Evolutionary conservation across 1,284 basidiomycete species (phyloP).

Genomic region (Rhizopogon parksii): DNA sequence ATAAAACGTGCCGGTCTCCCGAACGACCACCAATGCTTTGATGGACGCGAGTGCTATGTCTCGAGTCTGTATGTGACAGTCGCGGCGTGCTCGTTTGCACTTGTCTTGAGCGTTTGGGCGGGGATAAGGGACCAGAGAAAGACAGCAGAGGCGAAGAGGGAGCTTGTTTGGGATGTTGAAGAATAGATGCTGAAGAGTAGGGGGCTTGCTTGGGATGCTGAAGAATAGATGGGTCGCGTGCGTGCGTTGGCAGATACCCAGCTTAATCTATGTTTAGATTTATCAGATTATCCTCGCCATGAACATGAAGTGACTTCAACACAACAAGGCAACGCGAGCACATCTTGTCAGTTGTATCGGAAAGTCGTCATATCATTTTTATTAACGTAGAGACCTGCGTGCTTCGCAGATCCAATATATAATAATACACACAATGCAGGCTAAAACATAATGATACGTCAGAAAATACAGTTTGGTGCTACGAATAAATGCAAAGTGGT

Average conservation of each 20-base stretch:
- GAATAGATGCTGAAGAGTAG: neutral
- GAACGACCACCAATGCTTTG: conserved; percentile 36
- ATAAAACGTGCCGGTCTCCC: conserved; percentile 21
- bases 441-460: neutral
- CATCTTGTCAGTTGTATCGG: too few relatives aligned
- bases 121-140: conserved; percentile 32
- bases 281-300: neutral
- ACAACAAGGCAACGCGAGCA: neutral
- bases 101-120: conserved; percentile 38
- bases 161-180: neutral
- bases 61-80: conserved; percentile 40
- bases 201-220: neutral
- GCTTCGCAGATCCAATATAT: neutral
- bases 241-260: neutral
- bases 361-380: too few relatives aligned
- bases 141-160: conserved; percentile 12
- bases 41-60: conserved; percentile 41
- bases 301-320: neutral
- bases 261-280: neutral
- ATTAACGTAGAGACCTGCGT: too few relatives aligned
- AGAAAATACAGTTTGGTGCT: neutral
- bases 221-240: neutral
- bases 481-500: neutral
- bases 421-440: neutral
- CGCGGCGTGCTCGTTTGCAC: conserved; percentile 36